These are phyloP conservation scores for Malassezia psittaci DNA, from an alignment of 1,284 basidiomycete genomes.

Conservation along the genomic window DNA sequence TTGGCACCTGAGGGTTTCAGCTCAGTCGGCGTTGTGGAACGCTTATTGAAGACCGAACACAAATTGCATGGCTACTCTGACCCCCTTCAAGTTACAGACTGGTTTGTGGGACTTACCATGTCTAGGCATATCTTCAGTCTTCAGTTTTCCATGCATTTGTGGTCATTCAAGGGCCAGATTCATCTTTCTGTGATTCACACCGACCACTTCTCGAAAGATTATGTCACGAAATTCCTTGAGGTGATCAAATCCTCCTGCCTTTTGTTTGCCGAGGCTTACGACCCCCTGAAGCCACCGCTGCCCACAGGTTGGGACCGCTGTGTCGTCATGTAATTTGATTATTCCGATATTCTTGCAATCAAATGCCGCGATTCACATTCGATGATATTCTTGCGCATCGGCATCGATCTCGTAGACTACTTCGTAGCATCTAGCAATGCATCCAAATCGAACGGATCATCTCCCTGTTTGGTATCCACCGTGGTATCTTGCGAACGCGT, in stretches of 20 bases:
- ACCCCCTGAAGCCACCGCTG: background rate
- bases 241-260: conserved; percentile 4
- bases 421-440: conserved; percentile 1
- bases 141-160: conserved; percentile 15
- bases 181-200: conserved; percentile 14
- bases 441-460: conserved; percentile 10
- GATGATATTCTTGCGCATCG: no score
- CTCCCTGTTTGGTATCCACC: no score
- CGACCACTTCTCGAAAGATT: background rate
- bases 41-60: background rate
- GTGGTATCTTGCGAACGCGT: no score
- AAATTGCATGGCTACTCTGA: background rate
- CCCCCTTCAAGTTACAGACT: conserved; percentile 8
- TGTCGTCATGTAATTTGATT: background rate
- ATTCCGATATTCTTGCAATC: conserved; percentile 7
- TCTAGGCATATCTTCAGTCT: conserved; percentile 7
- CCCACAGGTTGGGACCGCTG: background rate
- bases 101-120: conserved; percentile 15
- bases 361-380: no score
- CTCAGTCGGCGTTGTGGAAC: conserved; percentile 13
- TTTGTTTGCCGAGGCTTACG: conserved; percentile 12
- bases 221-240: conserved; percentile 2
- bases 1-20: conserved; percentile 16
- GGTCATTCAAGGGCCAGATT: conserved; percentile 3
- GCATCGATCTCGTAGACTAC: no score